phyloP scores from a whole-genome alignment of 148 eudicot species.

The Camellia lanceoleosa region DNA sequence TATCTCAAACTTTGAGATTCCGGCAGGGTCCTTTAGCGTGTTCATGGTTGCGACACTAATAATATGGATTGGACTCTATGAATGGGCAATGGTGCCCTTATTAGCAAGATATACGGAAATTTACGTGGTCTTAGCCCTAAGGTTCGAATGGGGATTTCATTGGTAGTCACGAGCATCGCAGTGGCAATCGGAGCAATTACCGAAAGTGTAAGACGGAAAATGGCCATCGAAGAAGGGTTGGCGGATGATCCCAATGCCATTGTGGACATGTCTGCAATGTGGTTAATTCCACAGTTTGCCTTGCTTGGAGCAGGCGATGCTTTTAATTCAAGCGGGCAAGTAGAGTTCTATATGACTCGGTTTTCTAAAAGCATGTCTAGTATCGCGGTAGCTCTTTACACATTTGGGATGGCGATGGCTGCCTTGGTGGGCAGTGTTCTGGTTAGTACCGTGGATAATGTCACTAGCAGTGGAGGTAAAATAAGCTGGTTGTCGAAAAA shows the following conservation, averaged over 20 bases:
- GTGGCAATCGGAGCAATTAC: slow-evolving; percentile 4
- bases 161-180: not conserved
- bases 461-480: slow-evolving; percentile 10
- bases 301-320: slow-evolving; percentile 8
- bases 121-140: not conserved
- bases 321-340: not conserved
- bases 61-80: slow-evolving; percentile 2
- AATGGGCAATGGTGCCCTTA: slow-evolving; percentile 1
- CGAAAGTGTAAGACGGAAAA: not conserved
- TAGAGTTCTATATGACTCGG: not conserved
- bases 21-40: not conserved
- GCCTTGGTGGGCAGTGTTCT: not conserved
- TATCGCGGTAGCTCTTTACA: slow-evolving; percentile 6
- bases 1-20: slow-evolving; percentile 8
- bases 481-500: slow-evolving; percentile 20
- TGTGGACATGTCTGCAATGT: slow-evolving; percentile 14
- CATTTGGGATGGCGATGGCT: not conserved
- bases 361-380: slow-evolving; percentile 7
- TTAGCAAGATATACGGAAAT: not conserved
- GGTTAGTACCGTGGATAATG: not conserved
- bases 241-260: not conserved
- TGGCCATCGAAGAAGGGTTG: not conserved
- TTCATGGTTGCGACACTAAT: not conserved
- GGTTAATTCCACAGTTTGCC: slow-evolving; percentile 10
- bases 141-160: not conserved